phyloP scores from a whole-genome alignment of 495 filamentous ascomycete species.

The Penicillium alfredii region DNA sequence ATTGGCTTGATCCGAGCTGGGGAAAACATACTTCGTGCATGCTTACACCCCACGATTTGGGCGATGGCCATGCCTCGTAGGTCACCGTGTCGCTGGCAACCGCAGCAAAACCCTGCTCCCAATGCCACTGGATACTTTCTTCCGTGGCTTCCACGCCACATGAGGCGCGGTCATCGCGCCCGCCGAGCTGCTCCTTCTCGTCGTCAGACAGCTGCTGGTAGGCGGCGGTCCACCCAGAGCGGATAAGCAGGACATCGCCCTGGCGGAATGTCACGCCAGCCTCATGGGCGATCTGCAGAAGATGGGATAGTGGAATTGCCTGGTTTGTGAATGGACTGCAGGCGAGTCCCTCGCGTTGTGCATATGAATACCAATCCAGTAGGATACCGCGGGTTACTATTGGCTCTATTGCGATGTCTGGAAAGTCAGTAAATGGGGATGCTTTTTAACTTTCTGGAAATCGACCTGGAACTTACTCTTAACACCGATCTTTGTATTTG shows the following conservation, averaged over 20 bases:
- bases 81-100: slow-evolving; percentile 24
- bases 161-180: slow-evolving; percentile 13
- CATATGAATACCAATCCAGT: slow-evolving; percentile 42
- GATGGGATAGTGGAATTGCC: slow-evolving; percentile 24
- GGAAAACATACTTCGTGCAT: slow-evolving; percentile 11
- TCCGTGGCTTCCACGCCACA: slow-evolving; percentile 21
- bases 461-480: slow-evolving; percentile 3
- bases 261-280: slow-evolving; percentile 11
- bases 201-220: slow-evolving; percentile 14
- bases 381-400: slow-evolving; percentile 34
- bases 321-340: slow-evolving; percentile 20
- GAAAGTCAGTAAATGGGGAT: not conserved
- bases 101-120: slow-evolving; percentile 25
- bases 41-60: slow-evolving; percentile 1
- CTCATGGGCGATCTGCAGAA: slow-evolving; percentile 22
- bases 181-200: slow-evolving; percentile 16
- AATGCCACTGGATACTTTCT: slow-evolving; percentile 21
- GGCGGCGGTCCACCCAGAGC: slow-evolving; percentile 23
- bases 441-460: not conserved
- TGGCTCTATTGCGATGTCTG: slow-evolving; percentile 9
- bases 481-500: slow-evolving; percentile 4
- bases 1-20: no score
- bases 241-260: slow-evolving; percentile 27
- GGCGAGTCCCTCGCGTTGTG: slow-evolving; percentile 14
- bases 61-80: slow-evolving; percentile 21